Percentiles rank a stretch among this genome's conserved stretches.
Conservation (phyloP, 768 basidiomycete genomes). For the Collybia sp. region DNA sequence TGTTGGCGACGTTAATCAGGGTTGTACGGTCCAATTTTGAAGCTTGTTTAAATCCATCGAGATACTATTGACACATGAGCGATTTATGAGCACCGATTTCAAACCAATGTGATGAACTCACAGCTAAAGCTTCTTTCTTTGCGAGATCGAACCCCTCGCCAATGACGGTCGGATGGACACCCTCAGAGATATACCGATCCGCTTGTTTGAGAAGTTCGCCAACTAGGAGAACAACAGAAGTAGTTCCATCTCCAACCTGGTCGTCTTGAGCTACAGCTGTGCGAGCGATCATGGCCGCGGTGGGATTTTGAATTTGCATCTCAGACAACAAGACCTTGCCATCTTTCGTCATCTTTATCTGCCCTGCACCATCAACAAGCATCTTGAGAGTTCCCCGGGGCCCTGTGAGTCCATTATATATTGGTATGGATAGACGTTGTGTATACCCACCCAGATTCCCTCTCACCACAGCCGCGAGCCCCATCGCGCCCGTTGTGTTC, state of each 20-base stretch:
- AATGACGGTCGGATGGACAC: constrained; percentile 96
- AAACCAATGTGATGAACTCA: constrained; percentile 32
- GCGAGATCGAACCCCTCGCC: constrained; percentile 95
- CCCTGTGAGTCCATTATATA: constrained; percentile 40
- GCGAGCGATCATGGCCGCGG: constrained; percentile 97
- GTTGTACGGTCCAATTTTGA: constrained; percentile 82
- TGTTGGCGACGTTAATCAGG: constrained; percentile 89
- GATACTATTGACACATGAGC: constrained; percentile 55
- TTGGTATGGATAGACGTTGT: not conserved
- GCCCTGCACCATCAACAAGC: constrained; percentile 97
- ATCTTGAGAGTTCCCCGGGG: constrained; percentile 98
- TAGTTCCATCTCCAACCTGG: constrained; percentile 98
- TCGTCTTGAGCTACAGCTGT: constrained; percentile 99
- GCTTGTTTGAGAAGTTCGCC: constrained; percentile 96
- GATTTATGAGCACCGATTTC: too few relatives aligned
- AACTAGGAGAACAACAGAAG: constrained; percentile 92
- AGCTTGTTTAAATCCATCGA: constrained; percentile 84
- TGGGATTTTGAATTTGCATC: constrained; percentile 99
- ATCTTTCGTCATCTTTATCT: constrained; percentile 99
- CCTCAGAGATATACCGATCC: constrained; percentile 96
- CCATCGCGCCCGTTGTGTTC: constrained; percentile 92
- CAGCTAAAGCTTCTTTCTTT: constrained; percentile 89
- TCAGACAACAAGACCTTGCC: constrained; percentile 97
- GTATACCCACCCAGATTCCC: constrained; percentile 79
- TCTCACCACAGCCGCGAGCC: constrained; percentile 95